These are phyloP conservation scores for Bipolaris zeicola DNA, from an alignment of 2,329 filamentous ascomycete species.

Conservation along the genomic window DNA sequence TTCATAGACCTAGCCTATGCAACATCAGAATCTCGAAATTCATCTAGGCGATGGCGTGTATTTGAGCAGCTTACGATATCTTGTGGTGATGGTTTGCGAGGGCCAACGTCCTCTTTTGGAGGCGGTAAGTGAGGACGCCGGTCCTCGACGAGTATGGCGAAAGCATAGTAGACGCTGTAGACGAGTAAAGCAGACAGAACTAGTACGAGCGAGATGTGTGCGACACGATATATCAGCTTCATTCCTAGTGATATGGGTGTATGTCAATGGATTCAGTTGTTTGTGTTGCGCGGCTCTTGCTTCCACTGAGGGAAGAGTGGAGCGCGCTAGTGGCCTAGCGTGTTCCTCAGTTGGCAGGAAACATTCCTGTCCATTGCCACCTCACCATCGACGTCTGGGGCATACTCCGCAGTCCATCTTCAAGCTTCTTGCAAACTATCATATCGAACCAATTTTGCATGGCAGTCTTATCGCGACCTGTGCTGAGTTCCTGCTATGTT, in stretches of 20 bases:
- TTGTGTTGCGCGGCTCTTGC: not conserved
- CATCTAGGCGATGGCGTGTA: not conserved
- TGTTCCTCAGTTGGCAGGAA: not conserved
- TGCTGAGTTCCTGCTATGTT: no score
- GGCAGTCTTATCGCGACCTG: no score
- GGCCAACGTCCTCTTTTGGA: not conserved
- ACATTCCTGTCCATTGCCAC: not conserved
- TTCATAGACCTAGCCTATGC: slow-evolving; percentile 23
- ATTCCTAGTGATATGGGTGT: not conserved
- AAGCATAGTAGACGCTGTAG: slow-evolving; percentile 14
- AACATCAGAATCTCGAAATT: not conserved
- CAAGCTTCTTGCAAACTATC: not conserved
- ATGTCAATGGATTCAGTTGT: not conserved
- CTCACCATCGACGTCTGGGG: not conserved
- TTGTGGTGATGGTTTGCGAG: slow-evolving; percentile 14
- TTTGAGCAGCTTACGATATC: slow-evolving; percentile 7
- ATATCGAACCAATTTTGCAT: not conserved
- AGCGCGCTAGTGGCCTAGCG: slow-evolving; percentile 7
- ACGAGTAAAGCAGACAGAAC: slow-evolving; percentile 5
- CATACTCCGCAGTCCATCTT: not conserved
- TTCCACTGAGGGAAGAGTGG: slow-evolving; percentile 3
- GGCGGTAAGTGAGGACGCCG: not conserved
- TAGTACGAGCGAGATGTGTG: slow-evolving; percentile 9
- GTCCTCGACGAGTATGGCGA: slow-evolving; percentile 5
- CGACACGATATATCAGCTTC: slow-evolving; percentile 8